Conservation (phyloP, 2,329 filamentous ascomycete genomes). For the Orbilia javanica region DNA sequence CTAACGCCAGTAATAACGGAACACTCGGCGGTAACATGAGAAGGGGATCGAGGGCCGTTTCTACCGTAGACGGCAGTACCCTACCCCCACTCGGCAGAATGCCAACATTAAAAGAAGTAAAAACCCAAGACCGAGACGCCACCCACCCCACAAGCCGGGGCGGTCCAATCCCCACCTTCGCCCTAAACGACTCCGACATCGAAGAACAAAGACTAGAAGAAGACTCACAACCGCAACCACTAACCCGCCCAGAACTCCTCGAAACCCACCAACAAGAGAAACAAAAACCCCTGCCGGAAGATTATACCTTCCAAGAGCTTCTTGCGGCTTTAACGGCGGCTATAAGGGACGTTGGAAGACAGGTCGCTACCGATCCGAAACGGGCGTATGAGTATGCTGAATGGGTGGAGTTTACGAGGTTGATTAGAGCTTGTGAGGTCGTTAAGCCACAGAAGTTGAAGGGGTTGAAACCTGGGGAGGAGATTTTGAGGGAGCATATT, state of each 20-base stretch:
- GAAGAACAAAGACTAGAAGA: conserved; percentile 12
- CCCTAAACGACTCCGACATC: conserved; percentile 18
- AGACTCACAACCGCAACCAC: neutral
- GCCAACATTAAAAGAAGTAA: conserved; percentile 18
- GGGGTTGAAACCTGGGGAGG: conserved; percentile 66
- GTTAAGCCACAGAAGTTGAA: conserved; percentile 70
- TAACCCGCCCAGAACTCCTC: neutral
- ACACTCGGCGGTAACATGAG: conserved; percentile 20
- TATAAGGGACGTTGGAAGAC: conserved; percentile 38
- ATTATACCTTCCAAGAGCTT: conserved; percentile 50
- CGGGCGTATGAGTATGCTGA: conserved; percentile 83
- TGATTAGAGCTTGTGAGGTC: conserved; percentile 69
- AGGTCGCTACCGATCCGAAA: conserved; percentile 66
- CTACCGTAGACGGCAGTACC: neutral
- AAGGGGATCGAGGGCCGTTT: conserved; percentile 9
- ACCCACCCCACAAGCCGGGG: neutral
- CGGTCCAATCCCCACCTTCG: neutral
- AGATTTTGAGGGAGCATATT: conserved; percentile 43
- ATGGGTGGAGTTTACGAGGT: conserved; percentile 85
- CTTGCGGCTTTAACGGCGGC: conserved; percentile 28
- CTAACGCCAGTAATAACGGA: conserved; percentile 58
- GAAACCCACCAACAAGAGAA: conserved; percentile 10
- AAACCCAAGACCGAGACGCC: conserved; percentile 3
- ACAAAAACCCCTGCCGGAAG: conserved; percentile 36
- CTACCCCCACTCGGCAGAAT: neutral